Base-by-base conservation (phyloP, 306 rosid genomes). In the Vachellia collinsii region DNA sequence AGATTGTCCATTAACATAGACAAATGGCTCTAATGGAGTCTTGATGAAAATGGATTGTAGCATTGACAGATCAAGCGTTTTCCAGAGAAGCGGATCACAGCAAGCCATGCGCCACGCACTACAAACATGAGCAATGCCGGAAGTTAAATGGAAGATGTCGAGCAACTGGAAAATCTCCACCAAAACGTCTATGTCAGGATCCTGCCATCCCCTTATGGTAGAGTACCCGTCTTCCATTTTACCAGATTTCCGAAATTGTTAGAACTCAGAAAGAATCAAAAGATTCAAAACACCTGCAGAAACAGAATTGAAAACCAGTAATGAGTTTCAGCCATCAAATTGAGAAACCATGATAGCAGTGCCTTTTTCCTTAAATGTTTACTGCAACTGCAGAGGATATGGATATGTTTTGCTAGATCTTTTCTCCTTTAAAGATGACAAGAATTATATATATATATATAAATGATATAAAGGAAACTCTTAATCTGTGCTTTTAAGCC, bases 41-140 rank as follows among this genome's bases (percentile, higher is more conserved):
- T 90, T 92, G 81, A 92, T 91, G 90, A 86, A 92, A 80, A 91
- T 80, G 12, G 93, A 91, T 68, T 69, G 86, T 85, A 93, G 17
- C 88, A 81, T 88, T 8, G 97, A 93, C 77, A 93, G 80, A 79
- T 93, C 97, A 14, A 93, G 90, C 36, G 91, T 88, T 79, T 78
- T 93, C 97, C 95, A 93, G 48, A 89, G 91, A 80, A 91, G 79
- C 13, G 91, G 91, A 91, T 88, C 97, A 51, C 88, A 88, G 56
- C 89, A 87, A 70, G 92, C 97, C 83, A 70, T 70, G 14, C 92
- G 88, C 95, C 95, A 93, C 1, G 91, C 83, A 14, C 96, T 89
- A 81, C 96, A 91, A 48, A 93, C 94, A 37, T 86, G 94, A 59
- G 92, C 94, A 61, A 91, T 87, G 39, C 94, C 95, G 0, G 89